Conservation (phyloP, 371 early-diverging fungal species). For the Syncephalis fuscata region DNA sequence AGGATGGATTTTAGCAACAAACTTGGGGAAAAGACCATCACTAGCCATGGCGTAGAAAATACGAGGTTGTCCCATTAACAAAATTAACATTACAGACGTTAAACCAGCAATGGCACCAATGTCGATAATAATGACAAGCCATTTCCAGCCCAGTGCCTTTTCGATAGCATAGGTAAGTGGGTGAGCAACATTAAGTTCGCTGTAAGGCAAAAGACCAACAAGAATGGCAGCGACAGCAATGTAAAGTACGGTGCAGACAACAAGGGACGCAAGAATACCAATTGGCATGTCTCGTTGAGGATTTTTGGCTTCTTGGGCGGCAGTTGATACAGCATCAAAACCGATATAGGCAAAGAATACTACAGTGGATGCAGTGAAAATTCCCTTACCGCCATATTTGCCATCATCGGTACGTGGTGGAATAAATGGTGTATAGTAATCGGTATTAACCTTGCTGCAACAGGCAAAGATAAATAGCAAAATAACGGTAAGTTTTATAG, state of each 20-base stretch:
- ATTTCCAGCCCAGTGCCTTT: slow-evolving; percentile 26
- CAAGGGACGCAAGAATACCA: slow-evolving; percentile 63
- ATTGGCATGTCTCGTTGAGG: slow-evolving; percentile 76
- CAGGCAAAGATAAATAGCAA: slow-evolving; percentile 62
- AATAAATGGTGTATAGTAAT: slow-evolving; percentile 65
- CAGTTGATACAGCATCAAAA: slow-evolving; percentile 78
- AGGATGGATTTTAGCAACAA: slow-evolving; percentile 21
- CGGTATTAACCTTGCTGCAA: slow-evolving; percentile 35
- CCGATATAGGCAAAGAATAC: slow-evolving; percentile 86
- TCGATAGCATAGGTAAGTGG: slow-evolving; percentile 56
- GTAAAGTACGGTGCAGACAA: slow-evolving; percentile 62
- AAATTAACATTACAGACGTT: slow-evolving; percentile 55
- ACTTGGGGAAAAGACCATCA: slow-evolving; percentile 11
- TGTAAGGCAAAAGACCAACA: slow-evolving; percentile 54
- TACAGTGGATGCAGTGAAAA: slow-evolving; percentile 56
- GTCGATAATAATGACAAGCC: slow-evolving; percentile 53
- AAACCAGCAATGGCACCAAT: slow-evolving; percentile 67
- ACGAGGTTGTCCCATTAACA: slow-evolving; percentile 69
- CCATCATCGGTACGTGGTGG: slow-evolving; percentile 38
- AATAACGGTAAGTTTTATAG: slow-evolving; percentile 53
- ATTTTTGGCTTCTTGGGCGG: slow-evolving; percentile 68
- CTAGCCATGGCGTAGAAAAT: slow-evolving; percentile 75
- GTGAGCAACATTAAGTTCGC: slow-evolving; percentile 20
- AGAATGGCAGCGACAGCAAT: slow-evolving; percentile 53
- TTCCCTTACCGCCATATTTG: slow-evolving; percentile 43